Evolutionary conservation across 2,329 filamentous ascomycete genomes (phyloP).

Genomic region (Lomentospora prolificans): DNA sequence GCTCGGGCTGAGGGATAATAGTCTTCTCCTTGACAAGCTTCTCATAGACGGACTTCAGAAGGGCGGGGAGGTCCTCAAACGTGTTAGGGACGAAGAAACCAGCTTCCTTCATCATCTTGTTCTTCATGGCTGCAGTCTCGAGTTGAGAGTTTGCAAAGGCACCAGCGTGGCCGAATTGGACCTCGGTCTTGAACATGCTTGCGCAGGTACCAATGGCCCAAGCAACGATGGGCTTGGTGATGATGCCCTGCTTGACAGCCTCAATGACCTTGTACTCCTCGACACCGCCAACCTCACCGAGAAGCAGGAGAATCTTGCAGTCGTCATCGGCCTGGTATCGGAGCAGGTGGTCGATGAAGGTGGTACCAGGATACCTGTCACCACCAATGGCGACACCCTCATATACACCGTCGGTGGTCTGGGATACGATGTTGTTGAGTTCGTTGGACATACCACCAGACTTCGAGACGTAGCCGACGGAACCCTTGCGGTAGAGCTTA

Average conservation of each 20-base stretch:
- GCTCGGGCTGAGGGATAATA: constrained; percentile 80
- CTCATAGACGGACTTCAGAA: constrained; percentile 76
- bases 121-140: constrained; percentile 94
- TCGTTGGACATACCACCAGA: constrained; percentile 99
- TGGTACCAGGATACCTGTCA: constrained; percentile 97
- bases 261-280: constrained; percentile 99
- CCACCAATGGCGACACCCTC: constrained; percentile 99
- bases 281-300: constrained; percentile 98
- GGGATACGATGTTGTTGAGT: constrained; percentile 97
- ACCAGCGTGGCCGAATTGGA: constrained; percentile 98
- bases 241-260: constrained; percentile 84
- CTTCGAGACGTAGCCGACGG: constrained; percentile 98
- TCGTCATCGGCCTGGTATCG: constrained; percentile 93
- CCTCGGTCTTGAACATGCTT: constrained; percentile 99
- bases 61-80: constrained; percentile 83
- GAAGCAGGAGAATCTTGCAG: constrained; percentile 92
- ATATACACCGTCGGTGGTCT: constrained; percentile 95
- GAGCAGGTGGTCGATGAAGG: constrained; percentile 97
- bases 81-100: constrained; percentile 92
- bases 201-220: constrained; percentile 99
- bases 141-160: constrained; percentile 99
- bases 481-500: constrained; percentile 99
- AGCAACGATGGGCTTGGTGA: constrained; percentile 97
- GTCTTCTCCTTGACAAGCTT: constrained; percentile 75
- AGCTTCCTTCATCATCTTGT: constrained; percentile 90